These are phyloP conservation scores for Caloboletus firmus DNA, from an alignment of 1,284 basidiomycete genomes.

Conservation along the genomic window DNA sequence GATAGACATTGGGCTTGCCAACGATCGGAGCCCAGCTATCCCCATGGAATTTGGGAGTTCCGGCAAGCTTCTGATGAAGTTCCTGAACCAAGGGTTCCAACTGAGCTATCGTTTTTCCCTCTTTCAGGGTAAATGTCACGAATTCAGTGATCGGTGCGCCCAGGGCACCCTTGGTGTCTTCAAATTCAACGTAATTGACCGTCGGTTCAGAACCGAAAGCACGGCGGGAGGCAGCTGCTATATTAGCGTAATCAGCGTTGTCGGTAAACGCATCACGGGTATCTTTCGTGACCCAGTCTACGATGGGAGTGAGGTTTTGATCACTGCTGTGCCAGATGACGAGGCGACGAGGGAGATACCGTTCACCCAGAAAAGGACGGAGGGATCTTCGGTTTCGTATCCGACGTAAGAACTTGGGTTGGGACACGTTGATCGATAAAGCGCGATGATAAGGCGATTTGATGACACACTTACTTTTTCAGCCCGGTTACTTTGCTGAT, in stretches of 20 bases:
- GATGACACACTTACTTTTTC: conserved; percentile 15
- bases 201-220: conserved; percentile 23
- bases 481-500: conserved; percentile 20
- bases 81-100: conserved; percentile 27
- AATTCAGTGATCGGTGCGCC: conserved; percentile 35
- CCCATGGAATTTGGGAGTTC: conserved; percentile 28
- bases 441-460: neutral
- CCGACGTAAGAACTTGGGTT: conserved; percentile 34
- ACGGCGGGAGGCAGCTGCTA: conserved; percentile 6
- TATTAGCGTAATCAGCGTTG: conserved; percentile 4
- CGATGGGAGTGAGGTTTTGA: neutral
- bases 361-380: conserved; percentile 31
- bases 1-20: conserved; percentile 19
- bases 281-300: conserved; percentile 31
- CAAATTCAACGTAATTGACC: conserved; percentile 23
- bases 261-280: conserved; percentile 17
- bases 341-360: conserved; percentile 16
- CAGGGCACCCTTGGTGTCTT: conserved; percentile 21
- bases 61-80: conserved; percentile 20
- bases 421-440: conserved; percentile 8
- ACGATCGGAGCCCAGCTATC: conserved; percentile 33
- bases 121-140: conserved; percentile 35
- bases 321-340: conserved; percentile 8
- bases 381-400: conserved; percentile 29
- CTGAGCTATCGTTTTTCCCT: conserved; percentile 17